Conservation (phyloP, 2,329 filamentous ascomycete species). For the Aspergillus cejpii region DNA sequence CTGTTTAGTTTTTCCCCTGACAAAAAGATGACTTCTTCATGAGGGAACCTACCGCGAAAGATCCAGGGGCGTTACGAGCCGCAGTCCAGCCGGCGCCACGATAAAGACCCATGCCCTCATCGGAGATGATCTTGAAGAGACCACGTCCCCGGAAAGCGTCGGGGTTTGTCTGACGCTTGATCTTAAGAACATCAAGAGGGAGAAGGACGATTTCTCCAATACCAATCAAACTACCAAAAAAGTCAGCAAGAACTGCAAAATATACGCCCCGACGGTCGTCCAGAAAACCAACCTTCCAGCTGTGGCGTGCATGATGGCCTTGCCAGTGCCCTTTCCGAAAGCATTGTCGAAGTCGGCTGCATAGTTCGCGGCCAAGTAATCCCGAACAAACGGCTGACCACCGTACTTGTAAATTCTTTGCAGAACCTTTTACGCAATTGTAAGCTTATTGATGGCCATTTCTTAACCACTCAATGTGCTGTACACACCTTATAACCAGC, state of each 20-base stretch:
- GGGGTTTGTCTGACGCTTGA: conserved; percentile 98
- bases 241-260: conserved; percentile 4
- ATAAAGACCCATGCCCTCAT: conserved; percentile 94
- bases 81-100: conserved; percentile 97
- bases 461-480: background rate
- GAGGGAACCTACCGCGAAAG: conserved; percentile 69
- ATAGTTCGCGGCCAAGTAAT: conserved; percentile 76
- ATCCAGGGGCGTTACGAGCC: conserved; percentile 91
- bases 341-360: conserved; percentile 75
- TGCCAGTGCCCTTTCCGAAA: conserved; percentile 95
- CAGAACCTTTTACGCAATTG: conserved; percentile 54
- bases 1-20: conserved; percentile 4
- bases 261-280: background rate
- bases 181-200: conserved; percentile 94
- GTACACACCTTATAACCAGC: conserved; percentile 80
- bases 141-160: conserved; percentile 95
- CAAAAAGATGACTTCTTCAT: conserved; percentile 12
- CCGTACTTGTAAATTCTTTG: conserved; percentile 99
- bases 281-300: conserved; percentile 64
- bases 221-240: conserved; percentile 68
- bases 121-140: conserved; percentile 77
- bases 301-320: conserved; percentile 95
- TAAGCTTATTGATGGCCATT: conserved; percentile 5
- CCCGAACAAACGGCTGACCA: conserved; percentile 88
- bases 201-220: conserved; percentile 95